Conservation (phyloP, 2,329 filamentous ascomycete species). For the Cordyceps cicadae region DNA sequence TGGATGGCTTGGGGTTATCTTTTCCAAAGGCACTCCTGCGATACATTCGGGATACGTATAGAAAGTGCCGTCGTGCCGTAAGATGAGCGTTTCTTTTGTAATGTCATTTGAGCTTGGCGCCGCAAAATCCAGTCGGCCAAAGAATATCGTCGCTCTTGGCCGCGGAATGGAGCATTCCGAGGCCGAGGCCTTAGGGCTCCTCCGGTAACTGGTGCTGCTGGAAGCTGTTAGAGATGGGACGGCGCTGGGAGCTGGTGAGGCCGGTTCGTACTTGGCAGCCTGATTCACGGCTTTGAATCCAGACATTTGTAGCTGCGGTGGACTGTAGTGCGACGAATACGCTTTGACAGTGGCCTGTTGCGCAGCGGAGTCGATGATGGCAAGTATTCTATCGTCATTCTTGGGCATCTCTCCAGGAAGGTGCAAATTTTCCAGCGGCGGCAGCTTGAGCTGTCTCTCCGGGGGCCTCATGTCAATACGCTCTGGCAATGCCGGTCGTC, state of each 20-base stretch:
- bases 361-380: background rate
- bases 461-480: background rate
- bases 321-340: background rate
- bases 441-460: background rate
- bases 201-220: background rate
- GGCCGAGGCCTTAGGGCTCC: background rate
- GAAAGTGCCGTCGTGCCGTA: constrained; percentile 40
- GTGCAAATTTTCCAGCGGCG: background rate
- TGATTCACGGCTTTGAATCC: constrained; percentile 4
- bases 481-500: background rate
- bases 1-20: constrained; percentile 24
- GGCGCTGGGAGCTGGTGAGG: background rate
- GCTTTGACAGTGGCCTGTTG: background rate
- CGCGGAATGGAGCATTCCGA: background rate
- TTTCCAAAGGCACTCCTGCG: constrained; percentile 5
- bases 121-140: background rate
- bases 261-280: background rate
- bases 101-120: constrained; percentile 27
- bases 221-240: background rate
- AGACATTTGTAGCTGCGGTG: background rate
- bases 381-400: background rate
- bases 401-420: background rate
- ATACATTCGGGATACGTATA: constrained; percentile 37
- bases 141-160: background rate
- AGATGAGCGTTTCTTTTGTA: constrained; percentile 34